Evolutionary conservation across 768 basidiomycete genomes (phyloP), one percentile per base, ranked within the genome.

Genomic region (Hygrophorus pudorinus): DNA sequence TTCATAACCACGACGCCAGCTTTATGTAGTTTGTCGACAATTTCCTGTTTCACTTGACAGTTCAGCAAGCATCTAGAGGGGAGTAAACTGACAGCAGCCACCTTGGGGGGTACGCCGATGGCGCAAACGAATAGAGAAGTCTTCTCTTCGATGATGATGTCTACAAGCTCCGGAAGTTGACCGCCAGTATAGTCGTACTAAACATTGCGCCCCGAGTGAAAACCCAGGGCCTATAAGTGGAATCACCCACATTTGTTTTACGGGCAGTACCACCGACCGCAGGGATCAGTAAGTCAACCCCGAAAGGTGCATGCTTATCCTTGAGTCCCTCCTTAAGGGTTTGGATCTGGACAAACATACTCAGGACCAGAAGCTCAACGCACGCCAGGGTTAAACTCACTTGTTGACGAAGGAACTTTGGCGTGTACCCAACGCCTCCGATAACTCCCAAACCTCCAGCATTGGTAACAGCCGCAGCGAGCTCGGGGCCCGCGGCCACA

Each of bases 101-200:
- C 24, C 54, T 74, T 75, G 3, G 92, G 86, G 1, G 92, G 92
- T 4, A 94, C 78, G 51, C 90, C 90, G 35, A 92, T 75, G 24
- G 90, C 91, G 51, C 81, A 96, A 45, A 97, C 92, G 60, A 97
- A 97, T 9, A 97, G 77, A 20, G 75, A 65, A 0, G 88, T 66
- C 58, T 86, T 88, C 65, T 94, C 90, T 46, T 93, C 86, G 57
- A 94, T 89, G 58, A 97, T 92, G 28, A 94, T 85, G 51, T 90
- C 76, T 45, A 96, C 76, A 24, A 96, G 75, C 18, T 87, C 85
- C 14, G 79, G 70, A 7, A 96, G 74, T 52, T 87, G 73, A 12
- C 92, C 92, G 48, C 85, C 82, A 38, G 90, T 92, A 64, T 96
- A 94, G 59, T 94, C 88, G 46, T 76, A 79, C 86, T 87, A n/a